Conservation (phyloP, 768 basidiomycete species). For the Mrakia blollopis region DNA sequence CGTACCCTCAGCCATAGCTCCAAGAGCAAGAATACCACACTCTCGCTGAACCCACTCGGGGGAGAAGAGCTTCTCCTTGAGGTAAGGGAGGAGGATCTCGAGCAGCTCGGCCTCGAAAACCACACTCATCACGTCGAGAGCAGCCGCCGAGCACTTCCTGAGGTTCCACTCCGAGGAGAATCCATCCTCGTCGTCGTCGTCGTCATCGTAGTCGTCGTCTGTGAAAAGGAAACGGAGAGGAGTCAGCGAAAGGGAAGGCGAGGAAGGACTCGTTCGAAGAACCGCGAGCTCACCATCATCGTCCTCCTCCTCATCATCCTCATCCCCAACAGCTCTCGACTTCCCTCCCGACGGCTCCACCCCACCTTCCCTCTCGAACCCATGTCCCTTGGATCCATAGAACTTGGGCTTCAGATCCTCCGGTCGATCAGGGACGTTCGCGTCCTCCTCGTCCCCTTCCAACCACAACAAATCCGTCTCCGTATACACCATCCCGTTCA, state of each 20-base stretch:
- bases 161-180: conserved; percentile 98
- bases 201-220: conserved; percentile 78
- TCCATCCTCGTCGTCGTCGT: conserved; percentile 92
- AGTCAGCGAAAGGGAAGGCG: background rate
- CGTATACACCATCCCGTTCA: conserved; percentile 95
- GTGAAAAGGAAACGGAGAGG: background rate
- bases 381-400: conserved; percentile 79
- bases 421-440: conserved; percentile 85
- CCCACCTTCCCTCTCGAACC: conserved; percentile 56
- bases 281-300: conserved; percentile 50
- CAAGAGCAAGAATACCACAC: conserved; percentile 89
- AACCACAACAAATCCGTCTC: conserved; percentile 94
- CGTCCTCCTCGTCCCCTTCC: conserved; percentile 79
- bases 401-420: conserved; percentile 90
- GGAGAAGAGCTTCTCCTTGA: conserved; percentile 93
- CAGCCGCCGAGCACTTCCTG: conserved; percentile 95
- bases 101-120: conserved; percentile 85
- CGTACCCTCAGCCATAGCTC: conserved; percentile 87
- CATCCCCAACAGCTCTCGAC: conserved; percentile 49
- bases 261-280: too few relatives aligned
- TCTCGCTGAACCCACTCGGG: conserved; percentile 89
- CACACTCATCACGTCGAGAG: conserved; percentile 91
- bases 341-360: conserved; percentile 23
- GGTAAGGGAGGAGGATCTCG: conserved; percentile 75
- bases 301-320: conserved; percentile 74